A percentile compares a stretch with the other conserved stretches of the same genome.
phyloP scores from a whole-genome alignment of 2,329 filamentous ascomycete genomes.

The Exophiala spinifera region DNA sequence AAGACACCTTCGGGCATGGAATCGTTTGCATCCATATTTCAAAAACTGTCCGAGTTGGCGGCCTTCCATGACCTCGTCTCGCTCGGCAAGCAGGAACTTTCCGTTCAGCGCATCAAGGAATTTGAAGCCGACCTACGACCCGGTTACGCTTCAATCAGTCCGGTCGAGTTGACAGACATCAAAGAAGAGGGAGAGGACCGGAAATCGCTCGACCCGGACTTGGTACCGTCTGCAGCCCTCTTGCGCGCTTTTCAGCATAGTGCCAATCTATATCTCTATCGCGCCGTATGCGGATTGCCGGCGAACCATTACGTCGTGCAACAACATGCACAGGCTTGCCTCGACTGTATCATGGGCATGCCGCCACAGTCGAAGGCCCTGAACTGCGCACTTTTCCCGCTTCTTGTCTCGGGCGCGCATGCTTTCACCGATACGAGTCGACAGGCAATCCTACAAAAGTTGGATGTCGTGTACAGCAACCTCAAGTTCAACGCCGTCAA shows the following conservation, averaged over 20 bases:
- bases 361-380: background rate
- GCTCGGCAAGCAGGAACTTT: background rate
- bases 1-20: constrained; percentile 1
- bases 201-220: background rate
- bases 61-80: background rate
- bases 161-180: background rate
- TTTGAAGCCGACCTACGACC: background rate
- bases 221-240: background rate
- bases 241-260: constrained; percentile 3
- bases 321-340: constrained; percentile 3
- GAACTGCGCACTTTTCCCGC: constrained; percentile 1
- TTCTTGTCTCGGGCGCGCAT: background rate
- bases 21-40: background rate
- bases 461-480: background rate
- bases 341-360: constrained; percentile 1
- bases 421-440: background rate
- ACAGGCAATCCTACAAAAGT: background rate
- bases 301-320: background rate
- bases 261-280: constrained; percentile 3
- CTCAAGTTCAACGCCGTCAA: constrained; percentile 2
- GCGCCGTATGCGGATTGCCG: background rate
- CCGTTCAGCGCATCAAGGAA: background rate
- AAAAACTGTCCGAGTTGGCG: background rate
- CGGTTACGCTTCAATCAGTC: background rate
- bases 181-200: background rate